Evolutionary conservation across 495 filamentous ascomycete genomes (phyloP).

Genomic region (Pseudotulostoma volvatum): DNA sequence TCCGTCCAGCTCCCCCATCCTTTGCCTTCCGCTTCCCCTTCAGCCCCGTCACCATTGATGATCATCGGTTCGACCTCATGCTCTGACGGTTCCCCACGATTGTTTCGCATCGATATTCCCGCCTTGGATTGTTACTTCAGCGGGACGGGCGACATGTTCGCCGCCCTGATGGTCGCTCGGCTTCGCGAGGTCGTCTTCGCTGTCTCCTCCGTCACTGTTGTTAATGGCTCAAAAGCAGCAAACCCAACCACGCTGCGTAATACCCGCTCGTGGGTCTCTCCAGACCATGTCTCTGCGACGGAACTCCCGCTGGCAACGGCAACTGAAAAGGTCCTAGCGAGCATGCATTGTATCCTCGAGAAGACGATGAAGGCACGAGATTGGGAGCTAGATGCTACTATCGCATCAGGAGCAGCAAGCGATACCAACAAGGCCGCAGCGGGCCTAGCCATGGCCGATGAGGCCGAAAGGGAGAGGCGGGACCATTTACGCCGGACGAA

Average conservation of each 20-base stretch:
- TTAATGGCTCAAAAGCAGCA: too few relatives aligned
- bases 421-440: conserved; percentile 7
- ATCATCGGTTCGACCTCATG: conserved; percentile 62
- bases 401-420: conserved; percentile 8
- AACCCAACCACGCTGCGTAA: conserved; percentile 25
- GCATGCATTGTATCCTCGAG: conserved; percentile 74
- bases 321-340: conserved; percentile 73
- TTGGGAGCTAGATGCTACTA: conserved; percentile 26
- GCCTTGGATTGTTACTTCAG: conserved; percentile 84
- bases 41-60: conserved; percentile 38
- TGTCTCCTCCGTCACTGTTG: too few relatives aligned
- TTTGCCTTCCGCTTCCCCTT: conserved; percentile 19
- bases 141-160: conserved; percentile 97
- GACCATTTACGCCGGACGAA: conserved; percentile 51
- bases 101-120: conserved; percentile 73
- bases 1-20: conserved; percentile 45
- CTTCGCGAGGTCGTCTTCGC: conserved; percentile 63
- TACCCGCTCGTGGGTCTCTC: conserved; percentile 48
- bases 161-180: conserved; percentile 75
- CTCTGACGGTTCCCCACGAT: conserved; percentile 45
- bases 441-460: conserved; percentile 12
- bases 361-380: conserved; percentile 59
- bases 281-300: conserved; percentile 45
- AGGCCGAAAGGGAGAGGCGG: conserved; percentile 42
- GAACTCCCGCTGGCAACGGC: conserved; percentile 71